Evolutionary conservation across 1,284 basidiomycete genomes (phyloP).

Genomic region (Naganishia sp.): DNA sequence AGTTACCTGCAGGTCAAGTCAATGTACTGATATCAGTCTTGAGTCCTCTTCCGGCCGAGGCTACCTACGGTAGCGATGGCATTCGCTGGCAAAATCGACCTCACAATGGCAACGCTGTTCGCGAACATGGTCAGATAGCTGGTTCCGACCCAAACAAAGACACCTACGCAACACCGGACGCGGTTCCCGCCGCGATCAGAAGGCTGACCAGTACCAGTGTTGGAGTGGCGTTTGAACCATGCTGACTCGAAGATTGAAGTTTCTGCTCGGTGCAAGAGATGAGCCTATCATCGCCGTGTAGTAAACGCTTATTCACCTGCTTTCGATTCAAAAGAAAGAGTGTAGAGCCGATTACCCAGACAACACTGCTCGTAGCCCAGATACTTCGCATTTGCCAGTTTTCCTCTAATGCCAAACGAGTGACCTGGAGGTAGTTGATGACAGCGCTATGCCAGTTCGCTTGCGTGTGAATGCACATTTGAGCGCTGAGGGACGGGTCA

Average conservation of each 20-base stretch:
- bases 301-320: too few species aligned
- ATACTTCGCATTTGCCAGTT: slow-evolving; percentile 26
- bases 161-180: slow-evolving; percentile 4
- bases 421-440: slow-evolving; percentile 14
- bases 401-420: slow-evolving; percentile 8
- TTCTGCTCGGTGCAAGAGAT: not conserved
- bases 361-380: slow-evolving; percentile 7
- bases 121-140: not conserved
- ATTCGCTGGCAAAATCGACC: not conserved
- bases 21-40: not conserved
- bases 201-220: not conserved
- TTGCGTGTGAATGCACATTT: slow-evolving; percentile 10
- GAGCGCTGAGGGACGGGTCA: not conserved
- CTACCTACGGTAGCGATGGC: slow-evolving; percentile 4
- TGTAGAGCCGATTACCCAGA: slow-evolving; percentile 1
- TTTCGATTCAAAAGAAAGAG: not conserved
- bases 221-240: too few species aligned
- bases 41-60: not conserved
- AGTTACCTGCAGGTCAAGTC: not conserved
- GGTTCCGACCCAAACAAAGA: too few species aligned
- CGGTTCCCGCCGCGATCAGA: not conserved
- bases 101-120: slow-evolving; percentile 2
- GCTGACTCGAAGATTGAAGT: too few species aligned
- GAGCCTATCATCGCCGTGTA: not conserved
- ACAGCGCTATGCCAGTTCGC: slow-evolving; percentile 6